Percentiles rank a stretch among this genome's conserved stretches.
phyloP scores from a whole-genome alignment of 1,284 basidiomycete genomes.

The Puccinia horiana region DNA sequence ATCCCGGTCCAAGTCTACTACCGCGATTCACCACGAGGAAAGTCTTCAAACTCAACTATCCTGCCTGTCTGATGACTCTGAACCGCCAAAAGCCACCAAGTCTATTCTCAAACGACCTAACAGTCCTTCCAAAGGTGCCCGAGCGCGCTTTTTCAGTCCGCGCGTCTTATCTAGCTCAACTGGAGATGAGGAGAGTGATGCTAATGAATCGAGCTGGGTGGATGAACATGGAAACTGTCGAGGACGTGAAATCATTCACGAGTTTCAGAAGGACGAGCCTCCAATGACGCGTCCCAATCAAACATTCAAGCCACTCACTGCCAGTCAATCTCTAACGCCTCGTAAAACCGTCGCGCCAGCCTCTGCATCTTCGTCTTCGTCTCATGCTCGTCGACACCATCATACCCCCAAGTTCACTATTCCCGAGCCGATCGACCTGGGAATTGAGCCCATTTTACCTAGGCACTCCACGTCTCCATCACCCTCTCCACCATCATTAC shows the following conservation, averaged over 20 bases:
- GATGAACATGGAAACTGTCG: conserved; percentile 20
- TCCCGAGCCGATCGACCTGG: conserved; percentile 35
- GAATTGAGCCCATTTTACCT: conserved; percentile 43
- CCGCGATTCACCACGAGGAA: neutral
- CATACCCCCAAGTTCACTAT: conserved; percentile 36
- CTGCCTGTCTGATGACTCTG: neutral
- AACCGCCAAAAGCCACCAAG: conserved; percentile 14
- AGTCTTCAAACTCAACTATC: neutral
- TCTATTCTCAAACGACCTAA: conserved; percentile 40
- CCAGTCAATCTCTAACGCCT: neutral
- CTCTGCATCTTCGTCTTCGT: neutral
- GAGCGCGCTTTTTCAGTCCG: conserved; percentile 43
- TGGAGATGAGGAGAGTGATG: neutral
- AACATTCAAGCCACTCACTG: neutral
- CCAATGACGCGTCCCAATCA: conserved; percentile 1
- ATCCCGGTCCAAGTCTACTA: conserved; percentile 20
- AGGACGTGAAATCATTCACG: conserved; percentile 38
- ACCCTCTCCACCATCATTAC: conserved; percentile 32
- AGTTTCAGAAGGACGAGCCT: conserved; percentile 33
- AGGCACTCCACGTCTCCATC: conserved; percentile 35
- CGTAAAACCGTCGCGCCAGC: neutral
- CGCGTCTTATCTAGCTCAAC: neutral
- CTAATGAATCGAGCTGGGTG: neutral
- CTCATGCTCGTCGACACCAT: neutral
- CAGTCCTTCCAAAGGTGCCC: conserved; percentile 31